Evolutionary conservation across 306 rosid species (phyloP), one percentile per base, ranked within the genome.

Genomic region (Geum urbanum): DNA sequence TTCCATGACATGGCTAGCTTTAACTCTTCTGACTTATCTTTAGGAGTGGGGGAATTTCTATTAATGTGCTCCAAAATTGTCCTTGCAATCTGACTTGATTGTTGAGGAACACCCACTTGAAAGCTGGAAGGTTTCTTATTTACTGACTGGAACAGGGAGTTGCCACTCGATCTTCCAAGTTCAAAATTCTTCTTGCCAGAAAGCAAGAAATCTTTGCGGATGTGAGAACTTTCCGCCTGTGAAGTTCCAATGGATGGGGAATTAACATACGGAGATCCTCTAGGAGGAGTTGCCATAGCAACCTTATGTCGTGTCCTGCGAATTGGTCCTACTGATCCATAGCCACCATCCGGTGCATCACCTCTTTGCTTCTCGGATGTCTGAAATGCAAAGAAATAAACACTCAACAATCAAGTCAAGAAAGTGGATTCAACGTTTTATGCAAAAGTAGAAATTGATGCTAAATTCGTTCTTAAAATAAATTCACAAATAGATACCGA

Each of bases 321-420:
- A 63, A 90, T 83, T 19, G 97, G 98, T 73, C 97, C 98, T 57
- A 76, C 76, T 6, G 96, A 94, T 75, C 87, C 90, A 80, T 81
- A 80, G 40, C 69, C 81, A 81, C 76, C 84, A 73, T 80, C 94
- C 24, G 71, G 67, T 49, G 70, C 74, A 61, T 78, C 88, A 73
- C 52, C 76, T 48, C 72, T 80, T 72, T 82, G 78, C 65, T 84
- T 85, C 59, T 67, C 90, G 88, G 87, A 75, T 43, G 61, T 60
- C 53, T 76, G 44, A 51, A 16, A 79, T 8, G 48, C 47, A 46
- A 60, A 44, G 75, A 52, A 48, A 56, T 20, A 50, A 74, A 12
- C 19, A 62, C 51, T 27, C 16, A 69, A 48, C 18, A 62, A 58
- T 43, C 40, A 72, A 58, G 47, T 53, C 63, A 41, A 82, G 32